Base-by-base conservation (phyloP, 2,329 filamentous ascomycete species). In the Fusarium decemcellulare region DNA sequence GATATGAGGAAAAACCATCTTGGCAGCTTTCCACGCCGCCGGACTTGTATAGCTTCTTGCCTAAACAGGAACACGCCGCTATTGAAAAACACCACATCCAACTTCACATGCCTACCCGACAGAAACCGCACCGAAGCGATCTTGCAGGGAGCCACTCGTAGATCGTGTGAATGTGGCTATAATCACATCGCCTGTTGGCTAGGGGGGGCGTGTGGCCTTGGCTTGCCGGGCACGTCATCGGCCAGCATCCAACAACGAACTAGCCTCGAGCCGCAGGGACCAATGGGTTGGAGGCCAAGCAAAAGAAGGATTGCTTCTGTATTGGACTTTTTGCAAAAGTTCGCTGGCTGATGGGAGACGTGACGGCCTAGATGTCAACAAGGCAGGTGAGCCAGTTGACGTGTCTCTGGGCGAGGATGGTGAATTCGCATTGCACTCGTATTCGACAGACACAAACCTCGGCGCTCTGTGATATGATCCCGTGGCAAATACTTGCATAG, bases 381-480 rank as follows among this genome's bases (percentile, higher is more conserved):
- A 36, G 68, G 68, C 64, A 70, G 67, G 67, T 71, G 56, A 68
- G 56, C 46, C 37, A 14, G 16, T 61, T 68, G 60, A 68, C 48
- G 64, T 62, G 64, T 40, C 63, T 15, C 30, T 29, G 46, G 60
- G 30, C 23, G n/a, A 64, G 8, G 4, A 70, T 70, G 67, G 67
- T 58, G 60, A 62, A 61, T 51, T 27, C 3, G n/a, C 30, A 12
- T 40, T 40, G 23, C 29, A 48, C 29, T 52, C 30, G 39, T 46
- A 32, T 40, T 40, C 18, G 18, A 32, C 30, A 48, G 23, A 23
- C 15, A 53, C 18, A 8, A 16, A n/a, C 6, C 44, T 15, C 44
- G 39, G 42, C 50, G n/a, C 15, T 47, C 30, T 48, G 15, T 44
- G 42, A 40, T 59, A 40, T 4, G 15, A 11, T 15, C 14, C 30